A percentile compares a stretch with the other conserved stretches of the same genome.
phyloP scores from a whole-genome alignment of 306 rosid genomes.

The Trichosanthes cucumerina region DNA sequence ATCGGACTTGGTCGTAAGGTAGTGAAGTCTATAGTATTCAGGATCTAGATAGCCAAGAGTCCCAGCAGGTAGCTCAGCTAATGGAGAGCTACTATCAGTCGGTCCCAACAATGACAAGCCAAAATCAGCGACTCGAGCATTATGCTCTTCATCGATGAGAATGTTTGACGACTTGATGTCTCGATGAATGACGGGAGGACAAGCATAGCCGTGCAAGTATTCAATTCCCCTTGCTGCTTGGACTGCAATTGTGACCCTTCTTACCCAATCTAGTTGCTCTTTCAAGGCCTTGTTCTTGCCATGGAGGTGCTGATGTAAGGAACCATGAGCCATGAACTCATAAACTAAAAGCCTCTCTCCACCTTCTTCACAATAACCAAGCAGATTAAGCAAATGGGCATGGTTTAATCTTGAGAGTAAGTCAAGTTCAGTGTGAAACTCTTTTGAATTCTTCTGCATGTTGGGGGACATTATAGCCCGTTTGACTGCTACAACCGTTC shows the following conservation, averaged over 20 bases:
- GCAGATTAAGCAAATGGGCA: slow-evolving; percentile 76
- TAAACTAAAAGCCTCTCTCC: slow-evolving; percentile 85
- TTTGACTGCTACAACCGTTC: slow-evolving; percentile 79
- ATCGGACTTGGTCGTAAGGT: slow-evolving; percentile 93
- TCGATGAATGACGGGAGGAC: slow-evolving; percentile 85
- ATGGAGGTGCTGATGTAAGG: slow-evolving; percentile 75
- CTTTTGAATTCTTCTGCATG: slow-evolving; percentile 72
- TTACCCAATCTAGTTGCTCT: slow-evolving; percentile 82
- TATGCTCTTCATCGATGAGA: slow-evolving; percentile 90
- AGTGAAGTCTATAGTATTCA: slow-evolving; percentile 91
- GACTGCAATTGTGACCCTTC: slow-evolving; percentile 84
- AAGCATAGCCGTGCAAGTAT: slow-evolving; percentile 79
- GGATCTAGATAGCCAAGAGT: slow-evolving; percentile 97
- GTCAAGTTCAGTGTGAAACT: slow-evolving; percentile 85
- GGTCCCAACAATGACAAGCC: slow-evolving; percentile 81
- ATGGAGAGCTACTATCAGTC: slow-evolving; percentile 73
- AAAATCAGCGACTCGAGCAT: slow-evolving; percentile 91
- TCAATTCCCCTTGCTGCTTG: slow-evolving; percentile 94
- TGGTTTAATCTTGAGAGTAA: slow-evolving; percentile 74
- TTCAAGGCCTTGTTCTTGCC: slow-evolving; percentile 48
- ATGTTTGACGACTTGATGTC: slow-evolving; percentile 93
- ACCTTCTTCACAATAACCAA: slow-evolving; percentile 86
- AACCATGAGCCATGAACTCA: slow-evolving; percentile 93
- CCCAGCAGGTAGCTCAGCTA: slow-evolving; percentile 90
- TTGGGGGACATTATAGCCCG: slow-evolving; percentile 67